phyloP scores from a whole-genome alignment of 106 monocot species.

The Vanilla planifolia region DNA sequence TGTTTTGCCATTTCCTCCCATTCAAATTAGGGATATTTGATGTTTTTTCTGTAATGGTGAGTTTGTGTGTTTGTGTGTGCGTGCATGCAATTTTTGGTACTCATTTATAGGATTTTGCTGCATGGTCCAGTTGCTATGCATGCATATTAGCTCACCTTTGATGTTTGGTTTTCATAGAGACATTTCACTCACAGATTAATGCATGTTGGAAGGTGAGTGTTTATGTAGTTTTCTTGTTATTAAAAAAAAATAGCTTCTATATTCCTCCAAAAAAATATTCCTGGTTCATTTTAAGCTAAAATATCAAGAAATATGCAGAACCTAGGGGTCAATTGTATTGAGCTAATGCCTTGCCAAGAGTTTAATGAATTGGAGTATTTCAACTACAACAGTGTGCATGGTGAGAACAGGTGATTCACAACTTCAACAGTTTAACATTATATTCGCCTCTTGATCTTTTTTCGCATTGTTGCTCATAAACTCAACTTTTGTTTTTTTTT shows the following conservation, averaged over 20 bases:
- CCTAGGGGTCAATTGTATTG: conserved; percentile 85
- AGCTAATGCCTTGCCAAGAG: conserved; percentile 94
- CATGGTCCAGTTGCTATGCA: too few relatives aligned
- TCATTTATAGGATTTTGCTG: too few relatives aligned
- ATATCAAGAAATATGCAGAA: conserved; percentile 34
- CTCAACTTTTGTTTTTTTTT: too few relatives aligned
- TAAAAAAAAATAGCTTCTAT: background rate
- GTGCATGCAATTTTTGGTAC: too few relatives aligned
- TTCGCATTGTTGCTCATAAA: background rate
- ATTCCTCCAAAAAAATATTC: background rate
- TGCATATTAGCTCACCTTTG: background rate
- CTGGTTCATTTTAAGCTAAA: conserved; percentile 1
- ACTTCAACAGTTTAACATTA: background rate
- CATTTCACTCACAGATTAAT: background rate
- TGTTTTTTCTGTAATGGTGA: too few relatives aligned
- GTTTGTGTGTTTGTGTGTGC: too few relatives aligned
- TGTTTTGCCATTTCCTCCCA: too few relatives aligned
- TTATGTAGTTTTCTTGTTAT: background rate
- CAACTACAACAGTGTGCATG: conserved; percentile 19
- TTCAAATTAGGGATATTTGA: too few relatives aligned
- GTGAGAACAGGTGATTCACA: conserved; percentile 43
- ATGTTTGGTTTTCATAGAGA: background rate
- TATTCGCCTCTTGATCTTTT: background rate
- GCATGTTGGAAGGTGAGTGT: background rate
- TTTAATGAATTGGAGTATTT: conserved; percentile 90